phyloP scores from a whole-genome alignment of 2,329 filamentous ascomycete genomes.

The Fusarium concolor region DNA sequence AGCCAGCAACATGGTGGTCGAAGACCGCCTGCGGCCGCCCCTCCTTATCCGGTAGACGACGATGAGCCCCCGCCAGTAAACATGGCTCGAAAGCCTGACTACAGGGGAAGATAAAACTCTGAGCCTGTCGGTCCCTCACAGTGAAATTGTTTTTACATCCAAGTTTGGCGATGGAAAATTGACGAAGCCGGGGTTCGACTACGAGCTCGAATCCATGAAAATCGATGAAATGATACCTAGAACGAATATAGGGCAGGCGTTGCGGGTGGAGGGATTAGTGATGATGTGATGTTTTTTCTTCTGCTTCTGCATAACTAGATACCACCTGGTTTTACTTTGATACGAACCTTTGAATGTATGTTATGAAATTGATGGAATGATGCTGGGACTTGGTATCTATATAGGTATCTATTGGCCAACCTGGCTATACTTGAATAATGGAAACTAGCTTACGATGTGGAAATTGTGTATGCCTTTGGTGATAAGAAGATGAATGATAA shows the following conservation, averaged over 20 bases:
- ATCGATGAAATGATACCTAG: conserved; percentile 2
- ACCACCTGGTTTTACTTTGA: conserved; percentile 40
- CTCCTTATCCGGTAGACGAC: conserved; percentile 85
- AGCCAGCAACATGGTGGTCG: conserved; percentile 48
- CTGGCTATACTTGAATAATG: conserved; percentile 5
- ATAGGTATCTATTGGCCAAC: conserved; percentile 5
- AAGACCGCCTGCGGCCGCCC: conserved; percentile 54
- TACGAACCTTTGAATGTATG: conserved; percentile 15
- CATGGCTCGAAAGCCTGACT: conserved; percentile 86
- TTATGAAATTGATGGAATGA: conserved; percentile 19
- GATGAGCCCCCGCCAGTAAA: conserved; percentile 87
- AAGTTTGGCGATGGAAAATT: not conserved
- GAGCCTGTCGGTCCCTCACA: not conserved
- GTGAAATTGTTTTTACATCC: not conserved
- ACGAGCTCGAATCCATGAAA: not conserved
- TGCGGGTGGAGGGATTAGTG: conserved; percentile 15
- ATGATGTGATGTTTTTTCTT: conserved; percentile 6
- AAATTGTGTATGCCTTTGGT: not conserved
- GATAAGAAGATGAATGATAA: not conserved
- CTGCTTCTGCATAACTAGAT: conserved; percentile 40
- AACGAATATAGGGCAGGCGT: conserved; percentile 27
- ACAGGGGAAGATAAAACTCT: conserved; percentile 57
- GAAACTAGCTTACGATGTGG: not conserved
- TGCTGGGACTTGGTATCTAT: not conserved
- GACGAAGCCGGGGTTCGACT: not conserved